phyloP scores from a whole-genome alignment of 345 rosid species.

The Dovyalis caffra region DNA sequence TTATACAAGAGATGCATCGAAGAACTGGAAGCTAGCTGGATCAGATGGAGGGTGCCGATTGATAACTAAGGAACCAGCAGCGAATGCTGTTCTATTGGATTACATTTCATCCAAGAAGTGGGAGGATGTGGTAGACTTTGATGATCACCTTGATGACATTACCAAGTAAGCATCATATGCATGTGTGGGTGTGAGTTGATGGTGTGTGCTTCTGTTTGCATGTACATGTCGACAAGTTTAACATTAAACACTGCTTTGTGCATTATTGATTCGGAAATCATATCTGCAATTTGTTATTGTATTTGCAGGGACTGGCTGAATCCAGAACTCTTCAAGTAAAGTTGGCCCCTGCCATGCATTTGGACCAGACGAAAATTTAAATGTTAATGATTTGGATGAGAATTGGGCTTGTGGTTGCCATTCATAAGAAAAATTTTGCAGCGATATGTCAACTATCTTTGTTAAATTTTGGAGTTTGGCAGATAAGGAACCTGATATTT shows the following conservation, averaged over 20 bases:
- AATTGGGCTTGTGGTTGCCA: background rate
- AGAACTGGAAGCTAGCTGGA: conserved; percentile 76
- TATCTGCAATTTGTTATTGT: conserved; percentile 17
- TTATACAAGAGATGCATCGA: conserved; percentile 78
- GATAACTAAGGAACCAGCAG: conserved; percentile 75
- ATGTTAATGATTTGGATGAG: background rate
- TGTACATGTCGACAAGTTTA: background rate
- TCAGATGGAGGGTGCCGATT: conserved; percentile 64
- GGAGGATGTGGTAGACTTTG: conserved; percentile 80
- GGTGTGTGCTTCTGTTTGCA: background rate
- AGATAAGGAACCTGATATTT: background rate
- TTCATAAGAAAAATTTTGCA: conserved; percentile 5
- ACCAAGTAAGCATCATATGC: conserved; percentile 56
- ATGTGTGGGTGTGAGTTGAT: background rate
- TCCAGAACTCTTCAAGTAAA: conserved; percentile 76
- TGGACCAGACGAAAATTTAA: background rate
- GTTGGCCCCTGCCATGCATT: background rate
- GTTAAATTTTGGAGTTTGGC: background rate
- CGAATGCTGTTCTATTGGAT: conserved; percentile 65
- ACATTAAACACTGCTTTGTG: background rate
- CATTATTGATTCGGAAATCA: background rate
- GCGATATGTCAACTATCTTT: background rate
- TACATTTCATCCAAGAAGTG: conserved; percentile 73
- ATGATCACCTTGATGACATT: conserved; percentile 90
- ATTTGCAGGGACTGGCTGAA: conserved; percentile 91